Evolutionary conservation across 2,329 filamentous ascomycete genomes (phyloP).

Genomic region (Cladosporium phlei): DNA sequence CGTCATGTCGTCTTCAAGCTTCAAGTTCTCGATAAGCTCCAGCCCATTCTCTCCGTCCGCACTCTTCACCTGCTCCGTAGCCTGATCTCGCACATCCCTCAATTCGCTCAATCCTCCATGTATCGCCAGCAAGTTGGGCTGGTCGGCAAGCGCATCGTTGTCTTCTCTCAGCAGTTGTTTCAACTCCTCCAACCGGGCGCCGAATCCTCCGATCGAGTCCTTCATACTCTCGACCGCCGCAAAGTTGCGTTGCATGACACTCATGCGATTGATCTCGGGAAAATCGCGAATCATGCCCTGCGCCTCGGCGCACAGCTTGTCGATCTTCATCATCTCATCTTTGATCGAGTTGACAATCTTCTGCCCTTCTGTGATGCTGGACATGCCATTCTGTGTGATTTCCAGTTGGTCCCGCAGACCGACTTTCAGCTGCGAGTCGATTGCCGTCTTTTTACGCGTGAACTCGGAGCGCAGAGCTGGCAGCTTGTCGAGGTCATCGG

Average conservation of each 20-base stretch:
- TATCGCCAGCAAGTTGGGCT: constrained; percentile 82
- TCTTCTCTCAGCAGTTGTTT: constrained; percentile 77
- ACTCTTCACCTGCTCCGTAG: constrained; percentile 84
- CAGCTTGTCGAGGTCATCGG: constrained; percentile 97
- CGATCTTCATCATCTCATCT: constrained; percentile 98
- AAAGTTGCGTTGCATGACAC: constrained; percentile 94
- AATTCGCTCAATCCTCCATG: constrained; percentile 91
- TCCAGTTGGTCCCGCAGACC: constrained; percentile 89
- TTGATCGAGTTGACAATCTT: constrained; percentile 89
- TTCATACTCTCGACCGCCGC: constrained; percentile 92
- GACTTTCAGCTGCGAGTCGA: constrained; percentile 84
- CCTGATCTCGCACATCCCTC: constrained; percentile 90
- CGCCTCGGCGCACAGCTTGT: constrained; percentile 92
- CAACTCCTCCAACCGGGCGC: constrained; percentile 67
- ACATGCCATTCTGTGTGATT: constrained; percentile 90
- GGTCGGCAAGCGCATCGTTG: constrained; percentile 78
- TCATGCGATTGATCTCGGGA: constrained; percentile 82
- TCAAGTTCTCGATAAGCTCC: constrained; percentile 75
- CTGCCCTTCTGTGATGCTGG: constrained; percentile 80
- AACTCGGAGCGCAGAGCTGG: constrained; percentile 85
- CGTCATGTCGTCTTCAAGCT: constrained; percentile 64
- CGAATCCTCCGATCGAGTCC: constrained; percentile 80
- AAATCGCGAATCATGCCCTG: constrained; percentile 98
- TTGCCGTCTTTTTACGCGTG: constrained; percentile 82
- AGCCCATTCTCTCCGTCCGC: constrained; percentile 87